A percentile compares a stretch with the other conserved stretches of the same genome.
Evolutionary conservation across 208 protist genomes (phyloP).

Genomic region (Crithidia sp.): DNA sequence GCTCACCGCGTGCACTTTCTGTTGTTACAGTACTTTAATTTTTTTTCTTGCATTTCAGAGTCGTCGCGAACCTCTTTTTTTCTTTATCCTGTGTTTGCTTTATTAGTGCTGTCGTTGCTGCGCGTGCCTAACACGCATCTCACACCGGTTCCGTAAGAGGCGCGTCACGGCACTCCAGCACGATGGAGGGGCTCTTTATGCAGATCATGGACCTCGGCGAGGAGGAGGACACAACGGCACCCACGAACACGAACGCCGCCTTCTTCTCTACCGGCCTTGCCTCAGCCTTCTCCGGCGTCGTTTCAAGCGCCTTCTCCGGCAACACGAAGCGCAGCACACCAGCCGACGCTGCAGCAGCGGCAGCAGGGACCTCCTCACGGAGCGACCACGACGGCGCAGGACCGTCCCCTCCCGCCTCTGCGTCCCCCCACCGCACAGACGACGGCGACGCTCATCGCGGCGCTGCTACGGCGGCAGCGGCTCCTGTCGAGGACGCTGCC

Average conservation of each 20-base stretch:
- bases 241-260: not conserved
- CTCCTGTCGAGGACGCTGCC: not conserved
- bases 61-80: no score
- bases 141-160: no score
- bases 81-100: no score
- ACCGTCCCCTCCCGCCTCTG: not conserved
- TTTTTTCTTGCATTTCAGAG: no score
- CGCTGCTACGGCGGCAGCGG: not conserved
- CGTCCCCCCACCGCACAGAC: not conserved
- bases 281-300: slow-evolving; percentile 16
- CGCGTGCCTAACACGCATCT: no score
- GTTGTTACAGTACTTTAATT: no score
- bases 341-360: not conserved
- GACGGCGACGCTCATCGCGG: not conserved
- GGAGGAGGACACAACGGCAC: not conserved
- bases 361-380: not conserved
- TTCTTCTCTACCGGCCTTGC: slow-evolving; percentile 1
- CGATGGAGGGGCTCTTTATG: slow-evolving; percentile 19
- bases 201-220: slow-evolving; percentile 21
- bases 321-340: not conserved
- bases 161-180: not conserved
- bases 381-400: not conserved
- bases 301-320: slow-evolving; percentile 6
- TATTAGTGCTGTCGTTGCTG: not conserved
- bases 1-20: no score